Evolutionary conservation across 805 yeast species (phyloP).

Genomic region (Sugiyamaella mastotermitis): DNA sequence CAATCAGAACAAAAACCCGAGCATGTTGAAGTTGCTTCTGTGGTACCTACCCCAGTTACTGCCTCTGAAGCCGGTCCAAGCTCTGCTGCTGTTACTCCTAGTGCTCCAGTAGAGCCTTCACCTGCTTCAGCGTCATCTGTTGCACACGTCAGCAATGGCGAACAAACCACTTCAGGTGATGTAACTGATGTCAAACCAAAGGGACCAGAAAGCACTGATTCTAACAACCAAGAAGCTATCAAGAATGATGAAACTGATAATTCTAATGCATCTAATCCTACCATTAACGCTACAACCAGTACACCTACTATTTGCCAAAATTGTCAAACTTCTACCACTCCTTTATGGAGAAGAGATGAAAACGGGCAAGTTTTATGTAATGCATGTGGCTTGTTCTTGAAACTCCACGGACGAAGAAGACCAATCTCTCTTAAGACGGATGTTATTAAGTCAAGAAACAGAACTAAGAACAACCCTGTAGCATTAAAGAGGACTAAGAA

Average conservation of each 20-base stretch:
- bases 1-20: no score
- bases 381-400: conserved; percentile 87
- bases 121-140: no score
- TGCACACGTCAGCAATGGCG: no score
- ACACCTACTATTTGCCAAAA: conserved; percentile 54
- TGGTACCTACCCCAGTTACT: no score
- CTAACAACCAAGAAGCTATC: conserved; percentile 1
- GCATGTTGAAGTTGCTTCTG: no score
- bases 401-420: conserved; percentile 87
- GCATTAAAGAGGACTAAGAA: conserved; percentile 13
- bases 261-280: not conserved
- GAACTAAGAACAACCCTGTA: conserved; percentile 15
- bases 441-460: conserved; percentile 82
- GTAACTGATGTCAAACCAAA: no score
- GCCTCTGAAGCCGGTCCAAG: no score
- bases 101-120: no score
- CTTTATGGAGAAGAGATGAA: conserved; percentile 93
- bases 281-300: not conserved
- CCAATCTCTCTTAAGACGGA: conserved; percentile 90
- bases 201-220: not conserved
- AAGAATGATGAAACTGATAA: not conserved
- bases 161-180: no score
- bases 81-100: no score
- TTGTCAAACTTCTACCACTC: conserved; percentile 90
- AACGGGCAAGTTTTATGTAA: conserved; percentile 86